Conservation (phyloP, 371 early-diverging fungal genomes). For the Apophysomyces variabilis region DNA sequence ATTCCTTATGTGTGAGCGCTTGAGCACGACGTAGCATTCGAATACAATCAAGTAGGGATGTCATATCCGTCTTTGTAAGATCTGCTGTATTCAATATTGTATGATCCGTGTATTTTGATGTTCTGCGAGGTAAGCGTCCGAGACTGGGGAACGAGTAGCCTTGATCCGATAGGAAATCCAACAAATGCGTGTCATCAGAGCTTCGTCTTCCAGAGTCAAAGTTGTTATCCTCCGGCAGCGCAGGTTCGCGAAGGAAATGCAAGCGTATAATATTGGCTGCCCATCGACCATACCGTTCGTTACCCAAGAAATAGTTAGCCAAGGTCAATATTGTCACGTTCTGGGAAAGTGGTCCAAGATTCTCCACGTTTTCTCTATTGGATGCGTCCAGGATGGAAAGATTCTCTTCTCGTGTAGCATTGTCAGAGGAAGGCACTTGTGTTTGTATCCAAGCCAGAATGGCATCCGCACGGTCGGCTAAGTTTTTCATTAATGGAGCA, state of each 20-base stretch:
- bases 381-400: neutral
- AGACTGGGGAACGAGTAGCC: constrained; percentile 69
- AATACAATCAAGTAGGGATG: constrained; percentile 61
- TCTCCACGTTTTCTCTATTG: constrained; percentile 15
- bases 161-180: constrained; percentile 66
- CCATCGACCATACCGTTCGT: constrained; percentile 61
- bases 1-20: constrained; percentile 67
- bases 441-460: constrained; percentile 39
- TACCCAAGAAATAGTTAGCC: constrained; percentile 64
- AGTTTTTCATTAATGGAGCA: constrained; percentile 29
- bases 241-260: constrained; percentile 57
- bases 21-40: constrained; percentile 59
- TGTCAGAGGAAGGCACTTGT: constrained; percentile 23
- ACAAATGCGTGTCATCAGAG: constrained; percentile 56
- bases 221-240: constrained; percentile 56
- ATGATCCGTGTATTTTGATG: constrained; percentile 49
- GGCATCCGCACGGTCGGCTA: constrained; percentile 47
- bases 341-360: constrained; percentile 49
- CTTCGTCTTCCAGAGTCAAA: constrained; percentile 52
- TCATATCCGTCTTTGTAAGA: constrained; percentile 51
- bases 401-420: neutral
- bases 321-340: constrained; percentile 66
- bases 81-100: constrained; percentile 44
- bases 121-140: constrained; percentile 57
- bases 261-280: constrained; percentile 69